Conservation (phyloP, 192 early-diverging fungal genomes). For the Coemansia sp. region DNA sequence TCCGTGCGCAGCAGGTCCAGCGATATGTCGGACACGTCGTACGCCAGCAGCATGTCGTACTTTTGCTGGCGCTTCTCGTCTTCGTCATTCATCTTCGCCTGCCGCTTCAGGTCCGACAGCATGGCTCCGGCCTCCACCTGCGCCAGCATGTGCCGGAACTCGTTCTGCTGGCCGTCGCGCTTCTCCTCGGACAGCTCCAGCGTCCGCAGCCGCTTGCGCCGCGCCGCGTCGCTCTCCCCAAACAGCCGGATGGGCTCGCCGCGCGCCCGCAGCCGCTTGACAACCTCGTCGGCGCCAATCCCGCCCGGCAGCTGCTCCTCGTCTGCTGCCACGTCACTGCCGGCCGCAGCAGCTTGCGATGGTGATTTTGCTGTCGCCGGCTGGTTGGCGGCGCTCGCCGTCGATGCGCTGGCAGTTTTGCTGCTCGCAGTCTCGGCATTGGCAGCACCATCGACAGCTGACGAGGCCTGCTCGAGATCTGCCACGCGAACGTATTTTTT, state of each 20-base stretch:
- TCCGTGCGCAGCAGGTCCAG: slow-evolving; percentile 72
- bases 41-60: slow-evolving; percentile 34
- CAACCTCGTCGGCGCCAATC: slow-evolving; percentile 72
- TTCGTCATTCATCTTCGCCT: slow-evolving; percentile 50
- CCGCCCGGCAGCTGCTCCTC: background rate
- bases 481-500: slow-evolving; percentile 83
- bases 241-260: slow-evolving; percentile 90
- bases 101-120: slow-evolving; percentile 65
- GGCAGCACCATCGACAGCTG: slow-evolving; percentile 24
- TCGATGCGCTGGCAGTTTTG: slow-evolving; percentile 52
- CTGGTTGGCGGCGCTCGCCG: slow-evolving; percentile 1
- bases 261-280: slow-evolving; percentile 76
- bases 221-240: slow-evolving; percentile 78
- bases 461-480: slow-evolving; percentile 67
- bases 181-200: slow-evolving; percentile 82
- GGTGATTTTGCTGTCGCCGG: slow-evolving; percentile 3
- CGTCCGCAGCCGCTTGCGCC: slow-evolving; percentile 72
- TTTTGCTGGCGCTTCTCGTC: slow-evolving; percentile 28
- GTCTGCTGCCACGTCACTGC: background rate
- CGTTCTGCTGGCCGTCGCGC: slow-evolving; percentile 83
- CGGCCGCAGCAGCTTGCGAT: background rate
- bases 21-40: slow-evolving; percentile 72
- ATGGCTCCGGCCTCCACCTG: slow-evolving; percentile 76
- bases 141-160: slow-evolving; percentile 80
- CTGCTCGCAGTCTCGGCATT: too few species aligned